Percentiles rank a stretch among this genome's conserved stretches.
These are phyloP conservation scores for Pythium phragmitis DNA, from an alignment of 352 stramenopile species.

Conservation along the genomic window DNA sequence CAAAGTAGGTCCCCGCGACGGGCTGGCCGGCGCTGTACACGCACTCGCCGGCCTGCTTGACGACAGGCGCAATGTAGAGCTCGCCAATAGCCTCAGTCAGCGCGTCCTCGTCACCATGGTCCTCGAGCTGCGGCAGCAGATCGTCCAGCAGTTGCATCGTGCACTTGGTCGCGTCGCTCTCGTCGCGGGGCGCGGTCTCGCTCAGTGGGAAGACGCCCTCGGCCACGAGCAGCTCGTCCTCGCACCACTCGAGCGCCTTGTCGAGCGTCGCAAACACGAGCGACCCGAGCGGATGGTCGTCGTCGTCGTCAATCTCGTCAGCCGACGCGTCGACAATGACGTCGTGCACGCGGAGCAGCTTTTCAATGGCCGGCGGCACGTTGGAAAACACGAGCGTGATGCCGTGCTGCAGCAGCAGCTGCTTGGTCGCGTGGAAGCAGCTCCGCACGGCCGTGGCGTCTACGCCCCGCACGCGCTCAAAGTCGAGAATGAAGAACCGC, in stretches of 20 bases:
- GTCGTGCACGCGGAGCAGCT: conserved; percentile 73
- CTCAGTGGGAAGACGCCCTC: conserved; percentile 68
- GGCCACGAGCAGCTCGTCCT: conserved; percentile 79
- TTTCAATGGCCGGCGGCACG: conserved; percentile 66
- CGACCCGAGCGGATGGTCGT: conserved; percentile 33
- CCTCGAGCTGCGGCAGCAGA: conserved; percentile 42
- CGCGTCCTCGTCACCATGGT: conserved; percentile 22
- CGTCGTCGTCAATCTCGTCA: conserved; percentile 32
- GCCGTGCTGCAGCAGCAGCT: conserved; percentile 73
- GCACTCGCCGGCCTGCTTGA: conserved; percentile 62
- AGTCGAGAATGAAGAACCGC: conserved; percentile 88
- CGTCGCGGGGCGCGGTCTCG: conserved; percentile 39
- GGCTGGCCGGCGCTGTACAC: conserved; percentile 64
- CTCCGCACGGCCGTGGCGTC: conserved; percentile 86
- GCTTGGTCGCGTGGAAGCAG: conserved; percentile 86
- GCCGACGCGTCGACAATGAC: conserved; percentile 63
- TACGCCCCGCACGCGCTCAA: conserved; percentile 87
- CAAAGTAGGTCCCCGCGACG: conserved; percentile 76
- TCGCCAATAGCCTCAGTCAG: conserved; percentile 67
- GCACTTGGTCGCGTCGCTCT: conserved; percentile 30
- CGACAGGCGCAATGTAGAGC: conserved; percentile 60
- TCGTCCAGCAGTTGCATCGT: conserved; percentile 66
- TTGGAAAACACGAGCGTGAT: conserved; percentile 76
- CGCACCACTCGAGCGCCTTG: conserved; percentile 83
- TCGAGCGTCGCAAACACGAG: conserved; percentile 86